Conservation (phyloP, 2,329 filamentous ascomycete genomes). For the Colletotrichum truncatum region DNA sequence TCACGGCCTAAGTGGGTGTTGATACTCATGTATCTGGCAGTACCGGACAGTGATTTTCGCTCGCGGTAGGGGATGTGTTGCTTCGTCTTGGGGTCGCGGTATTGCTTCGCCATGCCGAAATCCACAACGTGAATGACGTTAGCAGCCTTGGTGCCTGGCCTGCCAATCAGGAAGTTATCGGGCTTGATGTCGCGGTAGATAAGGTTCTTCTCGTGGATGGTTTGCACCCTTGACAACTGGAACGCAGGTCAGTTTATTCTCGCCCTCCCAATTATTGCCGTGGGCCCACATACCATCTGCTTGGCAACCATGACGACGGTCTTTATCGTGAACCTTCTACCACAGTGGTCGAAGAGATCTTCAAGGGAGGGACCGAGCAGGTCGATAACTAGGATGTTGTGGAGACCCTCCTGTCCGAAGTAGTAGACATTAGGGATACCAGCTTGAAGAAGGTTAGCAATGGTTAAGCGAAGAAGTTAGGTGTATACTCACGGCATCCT, state of each 20-base stretch:
- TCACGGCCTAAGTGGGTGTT: slow-evolving; percentile 98
- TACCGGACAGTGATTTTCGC: slow-evolving; percentile 95
- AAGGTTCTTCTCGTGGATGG: slow-evolving; percentile 98
- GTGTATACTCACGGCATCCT: slow-evolving; percentile 86
- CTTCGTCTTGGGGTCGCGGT: slow-evolving; percentile 98
- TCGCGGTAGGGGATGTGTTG: slow-evolving; percentile 98
- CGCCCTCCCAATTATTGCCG: background rate
- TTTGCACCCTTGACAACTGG: slow-evolving; percentile 87
- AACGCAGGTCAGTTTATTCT: background rate
- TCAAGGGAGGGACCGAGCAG: slow-evolving; percentile 93
- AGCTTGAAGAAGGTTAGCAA: slow-evolving; percentile 62
- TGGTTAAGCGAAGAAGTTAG: background rate
- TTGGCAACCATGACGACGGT: slow-evolving; percentile 99
- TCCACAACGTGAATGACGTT: slow-evolving; percentile 99
- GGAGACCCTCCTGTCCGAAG: slow-evolving; percentile 96
- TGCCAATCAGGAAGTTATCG: slow-evolving; percentile 97
- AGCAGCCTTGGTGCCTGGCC: slow-evolving; percentile 90
- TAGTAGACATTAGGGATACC: slow-evolving; percentile 99
- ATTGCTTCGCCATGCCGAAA: slow-evolving; percentile 99
- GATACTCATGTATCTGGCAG: slow-evolving; percentile 99
- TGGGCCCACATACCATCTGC: slow-evolving; percentile 78
- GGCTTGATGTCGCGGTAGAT: slow-evolving; percentile 99
- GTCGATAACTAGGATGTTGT: slow-evolving; percentile 99
- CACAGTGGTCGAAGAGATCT: slow-evolving; percentile 97
- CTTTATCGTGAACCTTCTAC: slow-evolving; percentile 93